Conservation (phyloP, 1,139 yeast genomes). For the Yamadazyma pseudoaaseri region DNA sequence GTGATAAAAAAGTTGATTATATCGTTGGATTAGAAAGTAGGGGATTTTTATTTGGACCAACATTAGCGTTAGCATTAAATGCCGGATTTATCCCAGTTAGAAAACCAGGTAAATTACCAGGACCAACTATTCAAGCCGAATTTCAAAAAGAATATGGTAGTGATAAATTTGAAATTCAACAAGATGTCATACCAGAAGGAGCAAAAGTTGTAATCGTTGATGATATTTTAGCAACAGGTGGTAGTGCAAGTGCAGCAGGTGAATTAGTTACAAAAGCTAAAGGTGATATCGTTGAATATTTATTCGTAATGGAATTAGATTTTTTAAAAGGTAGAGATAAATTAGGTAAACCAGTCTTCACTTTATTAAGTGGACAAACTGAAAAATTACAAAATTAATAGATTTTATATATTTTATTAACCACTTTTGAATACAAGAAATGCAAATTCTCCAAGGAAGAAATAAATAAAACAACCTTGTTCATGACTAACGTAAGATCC, state of each 20-base stretch:
- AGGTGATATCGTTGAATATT: conserved; percentile 74
- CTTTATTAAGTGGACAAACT: conserved; percentile 81
- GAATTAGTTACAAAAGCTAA: conserved; percentile 65
- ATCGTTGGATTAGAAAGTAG: conserved; percentile 95
- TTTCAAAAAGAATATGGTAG: conserved; percentile 90
- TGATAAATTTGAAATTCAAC: conserved; percentile 87
- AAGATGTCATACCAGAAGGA: conserved; percentile 75
- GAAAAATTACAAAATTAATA: conserved; percentile 31
- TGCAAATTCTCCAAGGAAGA: conserved; percentile 79
- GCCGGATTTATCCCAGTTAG: conserved; percentile 95
- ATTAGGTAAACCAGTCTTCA: conserved; percentile 81
- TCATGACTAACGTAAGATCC: conserved; percentile 94
- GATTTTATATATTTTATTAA: conserved; percentile 13
- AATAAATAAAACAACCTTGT: conserved; percentile 79
- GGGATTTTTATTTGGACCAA: conserved; percentile 95
- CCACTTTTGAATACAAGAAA: conserved; percentile 79
- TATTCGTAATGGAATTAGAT: conserved; percentile 90
- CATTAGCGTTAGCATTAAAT: conserved; percentile 83
- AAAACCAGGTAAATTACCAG: conserved; percentile 94
- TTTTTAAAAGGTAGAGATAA: conserved; percentile 92
- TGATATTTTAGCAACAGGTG: conserved; percentile 98
- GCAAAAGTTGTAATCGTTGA: conserved; percentile 85
- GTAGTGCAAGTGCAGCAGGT: conserved; percentile 94
- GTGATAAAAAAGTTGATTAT: conserved; percentile 72
- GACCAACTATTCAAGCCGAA: conserved; percentile 68